Conservation (phyloP, 2,329 filamentous ascomycete species). For the Clonostachys rosea region DNA sequence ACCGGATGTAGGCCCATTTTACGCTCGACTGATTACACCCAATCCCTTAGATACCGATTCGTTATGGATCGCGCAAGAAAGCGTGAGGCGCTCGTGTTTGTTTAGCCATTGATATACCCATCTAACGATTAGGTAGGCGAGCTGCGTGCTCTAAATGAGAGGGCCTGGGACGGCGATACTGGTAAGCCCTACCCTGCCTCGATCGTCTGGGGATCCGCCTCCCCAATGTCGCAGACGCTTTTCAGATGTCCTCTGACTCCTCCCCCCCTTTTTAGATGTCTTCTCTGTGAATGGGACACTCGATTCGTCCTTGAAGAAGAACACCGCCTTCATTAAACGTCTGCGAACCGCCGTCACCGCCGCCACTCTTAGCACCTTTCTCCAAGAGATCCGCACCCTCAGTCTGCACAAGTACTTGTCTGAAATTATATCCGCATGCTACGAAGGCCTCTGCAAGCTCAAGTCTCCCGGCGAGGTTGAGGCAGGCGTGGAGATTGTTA, state of each 20-base stretch:
- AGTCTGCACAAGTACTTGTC: conserved; percentile 96
- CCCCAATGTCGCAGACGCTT: not conserved
- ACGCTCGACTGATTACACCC: not conserved
- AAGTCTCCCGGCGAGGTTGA: conserved; percentile 91
- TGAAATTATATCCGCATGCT: conserved; percentile 93
- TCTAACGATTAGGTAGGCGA: conserved; percentile 59
- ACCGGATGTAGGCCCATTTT: conserved; percentile 39
- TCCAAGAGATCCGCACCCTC: conserved; percentile 84
- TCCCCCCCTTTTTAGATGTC: conserved; percentile 50
- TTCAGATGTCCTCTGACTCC: not conserved
- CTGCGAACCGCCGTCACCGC: conserved; percentile 84
- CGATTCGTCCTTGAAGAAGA: conserved; percentile 96
- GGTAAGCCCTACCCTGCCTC: conserved; percentile 44
- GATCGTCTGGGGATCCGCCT: not conserved
- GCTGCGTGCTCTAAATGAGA: conserved; percentile 81
- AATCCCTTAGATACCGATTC: conserved; percentile 6
- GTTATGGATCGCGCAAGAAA: conserved; percentile 62
- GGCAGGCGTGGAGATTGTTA: conserved; percentile 86
- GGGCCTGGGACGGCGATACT: conserved; percentile 84
- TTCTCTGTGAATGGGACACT: conserved; percentile 74
- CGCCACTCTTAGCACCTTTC: conserved; percentile 74
- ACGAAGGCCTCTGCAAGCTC: conserved; percentile 87
- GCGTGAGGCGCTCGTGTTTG: conserved; percentile 34
- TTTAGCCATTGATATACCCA: conserved; percentile 1
- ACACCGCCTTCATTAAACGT: conserved; percentile 96